Conservation (phyloP, 140 eudicot genomes). For the Flaveria floridana region DNA sequence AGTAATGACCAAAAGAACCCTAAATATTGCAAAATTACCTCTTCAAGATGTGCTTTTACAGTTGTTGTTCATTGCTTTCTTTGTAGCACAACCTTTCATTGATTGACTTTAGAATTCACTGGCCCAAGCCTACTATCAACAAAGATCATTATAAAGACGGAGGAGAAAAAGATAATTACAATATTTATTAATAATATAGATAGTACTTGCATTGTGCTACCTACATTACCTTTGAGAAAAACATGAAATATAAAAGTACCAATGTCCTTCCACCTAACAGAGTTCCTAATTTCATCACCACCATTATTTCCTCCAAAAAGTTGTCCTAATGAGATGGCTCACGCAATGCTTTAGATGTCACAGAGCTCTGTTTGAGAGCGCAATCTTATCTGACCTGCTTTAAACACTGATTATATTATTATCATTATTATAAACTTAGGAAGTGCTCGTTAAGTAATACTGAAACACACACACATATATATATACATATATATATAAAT, state of each 20-base stretch:
- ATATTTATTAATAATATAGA: not conserved
- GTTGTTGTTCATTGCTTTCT: slow-evolving; percentile 38
- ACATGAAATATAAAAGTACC: slow-evolving; percentile 60
- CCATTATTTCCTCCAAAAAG: slow-evolving; percentile 39
- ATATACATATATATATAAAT: too few relatives aligned
- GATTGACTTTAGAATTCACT: slow-evolving; percentile 54
- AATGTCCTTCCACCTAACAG: slow-evolving; percentile 60
- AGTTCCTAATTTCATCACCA: slow-evolving; percentile 40
- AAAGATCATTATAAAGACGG: not conserved
- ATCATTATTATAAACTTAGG: too few relatives aligned
- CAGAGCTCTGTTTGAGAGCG: too few relatives aligned
- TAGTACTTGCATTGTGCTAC: slow-evolving; percentile 62
- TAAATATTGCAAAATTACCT: slow-evolving; percentile 44
- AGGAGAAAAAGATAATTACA: not conserved
- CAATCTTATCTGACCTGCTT: too few relatives aligned
- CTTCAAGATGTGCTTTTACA: slow-evolving; percentile 52
- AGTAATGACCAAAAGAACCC: not conserved
- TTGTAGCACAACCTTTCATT: slow-evolving; percentile 42
- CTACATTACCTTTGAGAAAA: slow-evolving; percentile 54
- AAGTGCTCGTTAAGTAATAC: too few relatives aligned
- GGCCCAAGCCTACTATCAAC: slow-evolving; percentile 64
- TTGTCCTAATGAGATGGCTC: slow-evolving; percentile 18
- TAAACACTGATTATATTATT: too few relatives aligned
- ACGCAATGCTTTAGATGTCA: too few relatives aligned
- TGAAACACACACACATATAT: too few relatives aligned